A percentile compares a stretch with the other conserved stretches of the same genome.
phyloP scores from a whole-genome alignment of 306 rosid species.

The Sicyos edulis region DNA sequence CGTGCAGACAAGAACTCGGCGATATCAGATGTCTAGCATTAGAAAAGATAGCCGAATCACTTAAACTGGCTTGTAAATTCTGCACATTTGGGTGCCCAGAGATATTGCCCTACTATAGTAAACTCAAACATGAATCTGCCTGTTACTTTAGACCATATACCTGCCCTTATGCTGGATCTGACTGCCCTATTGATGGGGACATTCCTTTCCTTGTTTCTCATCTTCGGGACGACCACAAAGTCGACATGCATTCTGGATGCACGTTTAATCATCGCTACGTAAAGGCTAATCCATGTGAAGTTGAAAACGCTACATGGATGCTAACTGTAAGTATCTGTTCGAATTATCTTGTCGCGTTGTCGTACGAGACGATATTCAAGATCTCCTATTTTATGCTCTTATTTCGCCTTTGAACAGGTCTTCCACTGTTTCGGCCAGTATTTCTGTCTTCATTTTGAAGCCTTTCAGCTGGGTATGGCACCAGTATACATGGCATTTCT shows the following conservation, averaged over 20 bases:
- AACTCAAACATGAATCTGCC: conserved; percentile 17
- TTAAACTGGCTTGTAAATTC: conserved; percentile 19
- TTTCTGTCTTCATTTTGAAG: too few species aligned
- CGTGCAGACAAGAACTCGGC: conserved; percentile 19
- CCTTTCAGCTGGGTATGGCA: too few species aligned
- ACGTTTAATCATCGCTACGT: conserved; percentile 21
- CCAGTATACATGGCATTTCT: conserved; percentile 22
- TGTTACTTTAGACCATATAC: conserved; percentile 20
- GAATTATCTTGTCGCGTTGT: background rate
- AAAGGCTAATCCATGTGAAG: conserved; percentile 18
- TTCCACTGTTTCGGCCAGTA: conserved; percentile 22
- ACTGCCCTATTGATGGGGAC: conserved; percentile 17
- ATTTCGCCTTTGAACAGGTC: conserved; percentile 11
- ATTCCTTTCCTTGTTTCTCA: conserved; percentile 18
- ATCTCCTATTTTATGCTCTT: background rate
- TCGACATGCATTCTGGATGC: conserved; percentile 22
- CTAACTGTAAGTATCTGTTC: conserved; percentile 10
- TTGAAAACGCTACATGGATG: conserved; percentile 21
- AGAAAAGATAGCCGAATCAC: conserved; percentile 17
- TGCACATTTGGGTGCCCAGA: conserved; percentile 15
- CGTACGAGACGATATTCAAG: background rate
- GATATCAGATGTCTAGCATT: conserved; percentile 21
- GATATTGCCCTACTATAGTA: conserved; percentile 19
- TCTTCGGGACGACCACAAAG: conserved; percentile 18
- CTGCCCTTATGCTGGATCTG: conserved; percentile 23